These are phyloP conservation scores for Thyridium curvatum DNA, from an alignment of 2,329 filamentous ascomycete genomes.

Conservation along the genomic window DNA sequence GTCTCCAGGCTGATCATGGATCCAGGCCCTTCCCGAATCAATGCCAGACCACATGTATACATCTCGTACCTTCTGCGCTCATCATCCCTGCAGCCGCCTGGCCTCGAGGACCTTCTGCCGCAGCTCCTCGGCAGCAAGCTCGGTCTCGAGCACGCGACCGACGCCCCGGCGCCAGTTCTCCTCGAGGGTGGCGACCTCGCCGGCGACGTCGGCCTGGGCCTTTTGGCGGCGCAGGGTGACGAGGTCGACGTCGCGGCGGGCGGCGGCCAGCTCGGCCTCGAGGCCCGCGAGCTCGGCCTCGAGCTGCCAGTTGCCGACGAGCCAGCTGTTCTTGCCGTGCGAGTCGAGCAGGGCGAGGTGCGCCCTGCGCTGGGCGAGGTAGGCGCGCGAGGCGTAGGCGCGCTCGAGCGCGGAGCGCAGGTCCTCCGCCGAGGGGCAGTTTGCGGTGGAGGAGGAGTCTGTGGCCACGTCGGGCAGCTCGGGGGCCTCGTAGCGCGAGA, in stretches of 20 bases:
- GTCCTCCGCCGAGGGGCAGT: conserved; percentile 9
- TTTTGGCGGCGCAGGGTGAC: conserved; percentile 65
- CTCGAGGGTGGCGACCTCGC: conserved; percentile 65
- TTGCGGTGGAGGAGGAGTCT: conserved; percentile 20
- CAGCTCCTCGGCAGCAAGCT: conserved; percentile 73
- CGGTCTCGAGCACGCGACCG: conserved; percentile 75
- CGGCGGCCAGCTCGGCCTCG: conserved; percentile 67
- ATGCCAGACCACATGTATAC: too few relatives aligned
- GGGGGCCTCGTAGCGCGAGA: conserved; percentile 75
- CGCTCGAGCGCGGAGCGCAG: conserved; percentile 60
- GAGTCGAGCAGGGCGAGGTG: conserved; percentile 69
- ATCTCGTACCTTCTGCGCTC: too few relatives aligned
- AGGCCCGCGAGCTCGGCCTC: conserved; percentile 64
- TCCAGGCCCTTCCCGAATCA: too few relatives aligned
- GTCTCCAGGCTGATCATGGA: too few relatives aligned
- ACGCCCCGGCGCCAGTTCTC: conserved; percentile 75
- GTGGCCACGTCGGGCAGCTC: too few relatives aligned
- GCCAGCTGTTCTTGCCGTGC: conserved; percentile 86
- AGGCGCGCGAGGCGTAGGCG: conserved; percentile 43
- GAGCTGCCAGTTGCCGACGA: conserved; percentile 74
- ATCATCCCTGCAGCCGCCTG: too few relatives aligned
- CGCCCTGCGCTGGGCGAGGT: conserved; percentile 42
- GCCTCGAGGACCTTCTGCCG: conserved; percentile 60
- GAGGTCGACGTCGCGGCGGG: conserved; percentile 63
- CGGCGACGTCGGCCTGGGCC: conserved; percentile 63